Conservation (phyloP, 176 grass and related monocot genomes). For the Lolium rigidum region DNA sequence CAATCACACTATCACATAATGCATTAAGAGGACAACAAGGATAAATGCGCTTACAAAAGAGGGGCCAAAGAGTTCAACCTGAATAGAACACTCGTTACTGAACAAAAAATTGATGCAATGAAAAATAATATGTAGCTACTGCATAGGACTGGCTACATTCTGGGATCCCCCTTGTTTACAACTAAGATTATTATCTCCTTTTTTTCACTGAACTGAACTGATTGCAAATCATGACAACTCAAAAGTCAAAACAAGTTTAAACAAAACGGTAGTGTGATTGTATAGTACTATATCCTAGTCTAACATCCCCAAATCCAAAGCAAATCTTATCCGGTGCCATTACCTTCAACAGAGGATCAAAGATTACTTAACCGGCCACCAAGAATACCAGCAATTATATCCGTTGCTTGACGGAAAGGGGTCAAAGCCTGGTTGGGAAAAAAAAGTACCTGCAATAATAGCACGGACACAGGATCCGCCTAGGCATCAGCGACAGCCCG, state of each 20-base stretch:
- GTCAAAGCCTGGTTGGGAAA: too few species aligned
- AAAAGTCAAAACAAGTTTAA: not conserved
- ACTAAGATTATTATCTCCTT: not conserved
- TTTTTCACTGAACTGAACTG: not conserved
- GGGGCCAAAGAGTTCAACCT: not conserved
- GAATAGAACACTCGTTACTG: not conserved
- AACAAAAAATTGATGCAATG: not conserved
- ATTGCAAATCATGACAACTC: not conserved
- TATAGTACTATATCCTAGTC: not conserved
- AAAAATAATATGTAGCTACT: not conserved
- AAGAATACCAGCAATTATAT: slow-evolving; percentile 20
- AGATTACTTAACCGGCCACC: not conserved
- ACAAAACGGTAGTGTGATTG: not conserved
- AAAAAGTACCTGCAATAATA: slow-evolving; percentile 28
- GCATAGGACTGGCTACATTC: not conserved
- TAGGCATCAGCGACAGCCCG: not conserved
- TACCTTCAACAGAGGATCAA: slow-evolving; percentile 24
- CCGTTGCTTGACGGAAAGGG: too few species aligned
- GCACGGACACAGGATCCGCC: slow-evolving; percentile 19
- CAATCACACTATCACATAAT: not conserved
- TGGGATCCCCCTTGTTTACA: not conserved
- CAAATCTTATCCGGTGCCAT: not conserved
- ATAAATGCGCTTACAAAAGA: not conserved
- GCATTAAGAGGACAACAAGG: not conserved
- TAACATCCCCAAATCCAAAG: not conserved